Base-by-base conservation (phyloP, 164 flowering plant species). In the Magnolia officinalis region DNA sequence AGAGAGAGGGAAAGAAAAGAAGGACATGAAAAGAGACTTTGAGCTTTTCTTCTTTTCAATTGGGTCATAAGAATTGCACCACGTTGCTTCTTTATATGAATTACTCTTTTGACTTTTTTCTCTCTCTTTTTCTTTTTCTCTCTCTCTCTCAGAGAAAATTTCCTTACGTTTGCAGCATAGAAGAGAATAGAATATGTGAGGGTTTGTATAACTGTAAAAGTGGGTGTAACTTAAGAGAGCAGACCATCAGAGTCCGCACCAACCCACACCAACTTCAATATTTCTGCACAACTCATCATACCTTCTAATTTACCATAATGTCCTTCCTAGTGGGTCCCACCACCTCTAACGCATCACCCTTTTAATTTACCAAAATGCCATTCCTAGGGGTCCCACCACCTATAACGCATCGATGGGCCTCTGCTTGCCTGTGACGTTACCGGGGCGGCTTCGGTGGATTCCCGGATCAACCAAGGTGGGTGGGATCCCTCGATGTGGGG, bases 241-340 rank as follows among this genome's bases (percentile, higher is more conserved):
- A 31, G 51, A 31, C 14, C n/a, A 9, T 37, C 24, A 45, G 29
- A 45, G 68, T 63, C 9, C 55, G 67, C 50, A 63, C 63, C 75
- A 50, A 21, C 67, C 68, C 75, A 8, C 45, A 63, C 49, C 75
- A 50, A n/a, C 69, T 26, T 31, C 71, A 68, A 37, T 18, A 3
- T 64, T 64, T 64, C 67, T 20, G n/a, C 6, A n/a, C 24, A 0
- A n/a, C 26, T 63, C 29, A 21, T 68, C n/a, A 18, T 6, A 29
- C 18, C 20, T 24, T 2, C 0, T 10, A 37, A 68, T 5, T 66
- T 68, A 13, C 50, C 11, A 4, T 1, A 29, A 13, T 37, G 8
- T 21, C 50, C 50, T 14, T 68, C 45, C 61, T 55, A 11, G 61
- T 55, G 61, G 61, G 18, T 2, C 61, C 18, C 61, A 11, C 18